phyloP scores from a whole-genome alignment of 257 asterid species.

The Linaria vulgaris region DNA sequence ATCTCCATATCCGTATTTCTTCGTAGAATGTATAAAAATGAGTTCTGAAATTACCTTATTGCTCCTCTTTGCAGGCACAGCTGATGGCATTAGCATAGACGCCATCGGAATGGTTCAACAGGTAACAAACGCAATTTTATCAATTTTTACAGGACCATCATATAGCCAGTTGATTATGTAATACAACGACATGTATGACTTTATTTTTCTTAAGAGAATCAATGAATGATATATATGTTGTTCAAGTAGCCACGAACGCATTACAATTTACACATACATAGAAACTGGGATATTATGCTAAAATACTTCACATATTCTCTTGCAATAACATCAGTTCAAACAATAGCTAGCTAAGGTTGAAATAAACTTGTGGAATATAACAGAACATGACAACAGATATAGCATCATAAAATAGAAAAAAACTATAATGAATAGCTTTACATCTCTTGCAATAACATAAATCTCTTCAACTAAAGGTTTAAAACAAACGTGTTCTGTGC shows the following conservation, averaged over 20 bases:
- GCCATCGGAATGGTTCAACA: slow-evolving; percentile 26
- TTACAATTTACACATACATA: too few relatives aligned
- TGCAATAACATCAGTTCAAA: too few relatives aligned
- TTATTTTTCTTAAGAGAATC: too few relatives aligned
- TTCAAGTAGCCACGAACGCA: too few relatives aligned
- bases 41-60: neutral
- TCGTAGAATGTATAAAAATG: neutral
- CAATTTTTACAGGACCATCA: too few relatives aligned
- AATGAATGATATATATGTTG: too few relatives aligned
- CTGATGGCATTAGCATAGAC: slow-evolving; percentile 31
- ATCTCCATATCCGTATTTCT: neutral
- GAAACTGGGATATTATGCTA: too few relatives aligned
- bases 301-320: too few relatives aligned
- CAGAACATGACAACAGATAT: neutral
- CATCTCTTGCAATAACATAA: neutral
- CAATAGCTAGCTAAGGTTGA: too few relatives aligned
- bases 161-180: too few relatives aligned
- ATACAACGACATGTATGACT: too few relatives aligned
- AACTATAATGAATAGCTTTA: neutral
- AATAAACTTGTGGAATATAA: too few relatives aligned
- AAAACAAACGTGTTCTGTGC: neutral
- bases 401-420: neutral
- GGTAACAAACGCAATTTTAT: slow-evolving; percentile 27
- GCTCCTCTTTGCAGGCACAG: slow-evolving; percentile 23
- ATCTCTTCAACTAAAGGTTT: slow-evolving; percentile 9